phyloP scores from a whole-genome alignment of 140 eudicot species.

The Bidens hawaiensis region DNA sequence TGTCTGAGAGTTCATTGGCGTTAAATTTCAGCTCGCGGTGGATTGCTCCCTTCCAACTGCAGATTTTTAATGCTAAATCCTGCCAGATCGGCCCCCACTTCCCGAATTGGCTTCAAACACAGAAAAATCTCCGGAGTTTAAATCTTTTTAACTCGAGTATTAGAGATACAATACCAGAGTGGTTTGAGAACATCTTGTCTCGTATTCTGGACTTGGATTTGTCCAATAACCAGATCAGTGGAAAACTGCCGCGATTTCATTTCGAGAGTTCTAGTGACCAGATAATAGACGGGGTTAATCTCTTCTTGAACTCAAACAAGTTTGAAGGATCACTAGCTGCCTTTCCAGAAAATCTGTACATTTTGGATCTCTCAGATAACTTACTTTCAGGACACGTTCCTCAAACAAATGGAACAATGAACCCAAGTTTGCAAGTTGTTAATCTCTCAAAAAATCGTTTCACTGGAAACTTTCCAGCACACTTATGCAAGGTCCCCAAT shows the following conservation, averaged over 20 bases:
- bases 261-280: background rate
- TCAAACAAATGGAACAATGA: background rate
- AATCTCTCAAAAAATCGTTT: constrained; percentile 11
- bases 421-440: background rate
- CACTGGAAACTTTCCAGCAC: background rate
- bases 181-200: constrained; percentile 1
- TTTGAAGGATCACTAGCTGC: constrained; percentile 7
- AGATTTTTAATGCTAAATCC: background rate
- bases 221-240: no score
- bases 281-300: background rate
- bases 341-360: background rate
- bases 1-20: background rate
- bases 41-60: constrained; percentile 12
- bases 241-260: no score
- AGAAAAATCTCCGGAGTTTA: background rate
- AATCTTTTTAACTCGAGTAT: background rate
- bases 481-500: constrained; percentile 7
- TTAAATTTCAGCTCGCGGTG: background rate
- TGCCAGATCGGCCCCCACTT: background rate
- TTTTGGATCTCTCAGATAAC: constrained; percentile 11
- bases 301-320: constrained; percentile 14
- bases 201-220: background rate
- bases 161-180: constrained; percentile 5
- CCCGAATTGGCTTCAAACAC: constrained; percentile 16
- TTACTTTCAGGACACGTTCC: constrained; percentile 3